Evolutionary conservation across 345 rosid genomes (phyloP).

Genomic region (Durio zibethinus): DNA sequence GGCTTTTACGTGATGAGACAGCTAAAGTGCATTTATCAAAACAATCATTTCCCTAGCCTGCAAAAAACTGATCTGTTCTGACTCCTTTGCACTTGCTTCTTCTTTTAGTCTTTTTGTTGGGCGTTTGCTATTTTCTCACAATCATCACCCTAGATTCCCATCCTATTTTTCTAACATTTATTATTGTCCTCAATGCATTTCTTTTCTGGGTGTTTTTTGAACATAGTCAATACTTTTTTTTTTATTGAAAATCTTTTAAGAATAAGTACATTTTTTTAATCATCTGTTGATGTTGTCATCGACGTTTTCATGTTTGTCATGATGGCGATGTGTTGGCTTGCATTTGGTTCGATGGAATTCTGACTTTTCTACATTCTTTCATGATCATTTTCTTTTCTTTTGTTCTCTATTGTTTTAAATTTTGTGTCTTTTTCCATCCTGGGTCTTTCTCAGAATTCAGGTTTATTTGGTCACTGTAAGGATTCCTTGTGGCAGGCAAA

Average conservation of each 20-base stretch:
- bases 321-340: conserved; percentile 13
- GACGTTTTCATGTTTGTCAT: conserved; percentile 17
- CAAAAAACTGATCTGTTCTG: conserved; percentile 8
- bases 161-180: background rate
- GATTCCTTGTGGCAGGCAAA: background rate
- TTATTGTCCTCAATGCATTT: background rate
- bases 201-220: background rate
- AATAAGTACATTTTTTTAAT: background rate
- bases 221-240: no score
- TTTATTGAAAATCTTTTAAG: background rate
- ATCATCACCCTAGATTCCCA: background rate
- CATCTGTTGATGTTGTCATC: background rate
- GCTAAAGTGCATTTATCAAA: background rate
- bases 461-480: background rate
- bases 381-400: background rate
- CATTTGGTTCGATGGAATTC: conserved; percentile 14
- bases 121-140: conserved; percentile 5
- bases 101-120: background rate
- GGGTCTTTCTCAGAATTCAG: conserved; percentile 9
- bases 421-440: background rate
- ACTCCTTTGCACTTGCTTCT: conserved; percentile 9
- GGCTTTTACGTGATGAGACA: background rate
- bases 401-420: background rate
- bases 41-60: background rate
- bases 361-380: conserved; percentile 3